phyloP scores from a whole-genome alignment of 441 rosid species.

The Melastoma candidum region DNA sequence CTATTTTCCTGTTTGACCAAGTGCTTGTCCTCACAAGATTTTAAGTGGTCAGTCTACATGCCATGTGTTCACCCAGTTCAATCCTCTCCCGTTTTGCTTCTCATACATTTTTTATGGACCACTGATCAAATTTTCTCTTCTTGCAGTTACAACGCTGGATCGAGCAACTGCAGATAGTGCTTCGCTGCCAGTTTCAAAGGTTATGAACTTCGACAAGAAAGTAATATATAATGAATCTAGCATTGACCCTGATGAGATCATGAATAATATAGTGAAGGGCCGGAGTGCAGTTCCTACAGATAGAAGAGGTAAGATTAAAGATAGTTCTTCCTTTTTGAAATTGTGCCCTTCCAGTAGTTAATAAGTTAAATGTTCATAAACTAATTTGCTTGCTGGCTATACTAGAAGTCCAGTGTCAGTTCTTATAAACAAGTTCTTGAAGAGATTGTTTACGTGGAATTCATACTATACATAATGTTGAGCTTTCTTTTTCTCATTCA shows the following conservation, averaged over 20 bases:
- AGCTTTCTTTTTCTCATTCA: too few species aligned
- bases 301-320: conserved; percentile 29
- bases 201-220: conserved; percentile 39
- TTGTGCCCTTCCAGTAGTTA: background rate
- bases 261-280: conserved; percentile 31
- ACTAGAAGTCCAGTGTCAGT: too few species aligned
- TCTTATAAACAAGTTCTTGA: too few species aligned
- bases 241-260: conserved; percentile 27
- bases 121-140: conserved; percentile 28
- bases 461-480: too few species aligned
- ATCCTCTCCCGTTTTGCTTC: background rate
- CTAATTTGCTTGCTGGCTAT: too few species aligned
- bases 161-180: conserved; percentile 87
- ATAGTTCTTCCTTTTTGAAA: conserved; percentile 9
- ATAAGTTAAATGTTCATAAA: too few species aligned
- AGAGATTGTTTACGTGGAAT: too few species aligned
- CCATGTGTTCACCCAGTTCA: background rate
- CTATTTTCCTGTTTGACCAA: too few species aligned
- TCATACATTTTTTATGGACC: conserved; percentile 2
- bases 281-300: conserved; percentile 26
- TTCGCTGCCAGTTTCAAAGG: conserved; percentile 51
- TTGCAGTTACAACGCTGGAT: conserved; percentile 73
- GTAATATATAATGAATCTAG: conserved; percentile 21
- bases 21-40: too few species aligned
- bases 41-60: too few species aligned